Percentiles rank a stretch among this genome's conserved stretches.
phyloP scores from a whole-genome alignment of 352 stramenopile genomes.

The Globisporangium acanthophoron region DNA sequence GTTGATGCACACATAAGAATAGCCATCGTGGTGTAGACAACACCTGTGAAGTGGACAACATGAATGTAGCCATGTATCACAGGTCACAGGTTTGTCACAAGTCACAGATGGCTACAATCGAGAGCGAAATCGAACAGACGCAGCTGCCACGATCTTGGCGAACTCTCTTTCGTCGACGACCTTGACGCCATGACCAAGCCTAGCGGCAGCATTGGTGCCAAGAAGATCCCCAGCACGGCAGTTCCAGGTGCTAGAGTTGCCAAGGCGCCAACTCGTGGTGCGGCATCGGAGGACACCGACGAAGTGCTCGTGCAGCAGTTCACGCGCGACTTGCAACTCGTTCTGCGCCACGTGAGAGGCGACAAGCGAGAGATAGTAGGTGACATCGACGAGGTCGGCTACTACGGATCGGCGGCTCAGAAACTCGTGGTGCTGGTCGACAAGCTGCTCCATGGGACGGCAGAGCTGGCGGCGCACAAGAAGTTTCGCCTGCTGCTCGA shows the following conservation, averaged over 20 bases:
- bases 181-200: too few species aligned
- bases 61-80: too few species aligned
- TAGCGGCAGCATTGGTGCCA: neutral
- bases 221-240: slow-evolving; percentile 10
- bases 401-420: slow-evolving; percentile 34
- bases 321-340: slow-evolving; percentile 34
- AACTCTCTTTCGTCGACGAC: too few species aligned
- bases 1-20: too few species aligned
- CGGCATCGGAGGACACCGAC: slow-evolving; percentile 6
- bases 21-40: too few species aligned
- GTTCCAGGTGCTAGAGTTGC: neutral
- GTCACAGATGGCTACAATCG: too few species aligned
- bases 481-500: slow-evolving; percentile 37
- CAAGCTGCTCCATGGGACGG: slow-evolving; percentile 22
- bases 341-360: slow-evolving; percentile 35
- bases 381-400: slow-evolving; percentile 26
- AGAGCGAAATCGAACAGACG: too few species aligned
- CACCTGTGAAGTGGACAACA: too few species aligned
- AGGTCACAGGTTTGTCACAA: too few species aligned
- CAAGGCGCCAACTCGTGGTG: neutral
- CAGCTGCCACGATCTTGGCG: too few species aligned
- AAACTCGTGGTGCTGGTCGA: slow-evolving; percentile 32
- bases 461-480: slow-evolving; percentile 26
- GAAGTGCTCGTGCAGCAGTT: slow-evolving; percentile 46
- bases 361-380: slow-evolving; percentile 3